phyloP scores from a whole-genome alignment of 139 green algal species.

The Chlamydomonas incerta region DNA sequence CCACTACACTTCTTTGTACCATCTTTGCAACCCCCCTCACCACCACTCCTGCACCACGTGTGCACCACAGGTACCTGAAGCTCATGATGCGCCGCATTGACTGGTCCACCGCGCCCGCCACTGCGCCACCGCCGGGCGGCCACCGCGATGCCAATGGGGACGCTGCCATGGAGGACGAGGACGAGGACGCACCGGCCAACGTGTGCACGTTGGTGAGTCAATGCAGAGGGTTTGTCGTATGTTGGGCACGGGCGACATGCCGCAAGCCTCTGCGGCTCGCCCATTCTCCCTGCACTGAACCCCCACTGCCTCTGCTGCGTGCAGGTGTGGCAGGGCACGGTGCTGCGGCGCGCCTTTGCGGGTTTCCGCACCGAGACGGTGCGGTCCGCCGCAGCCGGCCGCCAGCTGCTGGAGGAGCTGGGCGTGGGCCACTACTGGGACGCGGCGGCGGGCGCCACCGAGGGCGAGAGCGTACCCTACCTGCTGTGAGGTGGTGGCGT shows the following conservation, averaged over 20 bases:
- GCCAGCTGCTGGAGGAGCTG: slow-evolving; percentile 59
- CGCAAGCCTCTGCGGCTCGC: too few species aligned
- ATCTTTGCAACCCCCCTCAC: too few species aligned
- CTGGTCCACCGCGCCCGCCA: slow-evolving; percentile 69
- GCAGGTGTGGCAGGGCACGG: slow-evolving; percentile 74
- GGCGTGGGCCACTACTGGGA: slow-evolving; percentile 92
- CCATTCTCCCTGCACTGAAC: too few species aligned
- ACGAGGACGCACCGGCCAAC: slow-evolving; percentile 49
- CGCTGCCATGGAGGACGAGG: slow-evolving; percentile 60
- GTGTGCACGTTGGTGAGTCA: slow-evolving; percentile 10
- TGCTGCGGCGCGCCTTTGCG: slow-evolving; percentile 73
- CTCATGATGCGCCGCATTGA: slow-evolving; percentile 97
- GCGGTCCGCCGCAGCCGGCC: not conserved
- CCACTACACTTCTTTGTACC: too few species aligned
- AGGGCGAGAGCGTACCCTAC: slow-evolving; percentile 18
- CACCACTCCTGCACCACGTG: not conserved
- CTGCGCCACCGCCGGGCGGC: not conserved
- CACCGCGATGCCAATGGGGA: not conserved
- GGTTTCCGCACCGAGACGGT: slow-evolving; percentile 69
- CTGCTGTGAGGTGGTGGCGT: too few species aligned
- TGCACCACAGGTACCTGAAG: slow-evolving; percentile 85
- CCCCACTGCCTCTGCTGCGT: too few species aligned
- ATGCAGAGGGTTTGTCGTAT: too few species aligned
- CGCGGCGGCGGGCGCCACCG: slow-evolving; percentile 62
- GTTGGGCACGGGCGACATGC: too few species aligned